Base-by-base conservation (phyloP, 768 basidiomycete genomes). In the Boletus speciosus region DNA sequence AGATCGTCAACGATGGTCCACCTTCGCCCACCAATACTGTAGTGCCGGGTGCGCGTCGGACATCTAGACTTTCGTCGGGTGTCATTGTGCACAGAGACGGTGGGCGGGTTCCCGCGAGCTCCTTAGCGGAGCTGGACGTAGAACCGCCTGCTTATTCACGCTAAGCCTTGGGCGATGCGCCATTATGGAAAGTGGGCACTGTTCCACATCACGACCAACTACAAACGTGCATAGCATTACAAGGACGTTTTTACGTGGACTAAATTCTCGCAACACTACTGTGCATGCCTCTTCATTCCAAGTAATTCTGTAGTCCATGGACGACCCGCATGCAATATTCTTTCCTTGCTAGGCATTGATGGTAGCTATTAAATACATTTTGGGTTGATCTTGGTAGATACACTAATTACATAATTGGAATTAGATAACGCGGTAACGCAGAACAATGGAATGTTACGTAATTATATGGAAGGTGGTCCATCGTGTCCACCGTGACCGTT, bases 71-170 rank as follows among this genome's bases (percentile, higher is more conserved):
- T 12, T 32, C 55, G 31, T 41, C 56, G 21, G 36, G 39, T 29
- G 60, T 69, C 15, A 55, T 69, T 11, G 10, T 71, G 6, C 69
- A 71, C 45, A 67, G 52, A 7, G 65, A 69, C 25, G 68, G 57
- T n/a, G 67, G 69, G 10, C 62, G 49, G 7, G 34, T 58, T 38
- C 37, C 37, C 8, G 54, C 51, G 34, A 37, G 23, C 14, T 23
- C 49, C 14, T 32, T 45, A 1, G 38, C 39, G 16, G 55, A n/a
- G 21, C 6, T 29, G 27, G 36, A 56, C 23, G 27, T 32, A 6
- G 48, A 55, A 7, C 67, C 68, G 3, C 68, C 68, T 34, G 54
- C 68, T 11, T 69, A 69, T 46, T 63, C 63, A 19, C 60, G 57
- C 47, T 60, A 37, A 51, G 23, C 21, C 5, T 12, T 32, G 50